Evolutionary conservation across 108 stramenopile genomes (phyloP).

Genomic region (Chaetoceros muelleri): DNA sequence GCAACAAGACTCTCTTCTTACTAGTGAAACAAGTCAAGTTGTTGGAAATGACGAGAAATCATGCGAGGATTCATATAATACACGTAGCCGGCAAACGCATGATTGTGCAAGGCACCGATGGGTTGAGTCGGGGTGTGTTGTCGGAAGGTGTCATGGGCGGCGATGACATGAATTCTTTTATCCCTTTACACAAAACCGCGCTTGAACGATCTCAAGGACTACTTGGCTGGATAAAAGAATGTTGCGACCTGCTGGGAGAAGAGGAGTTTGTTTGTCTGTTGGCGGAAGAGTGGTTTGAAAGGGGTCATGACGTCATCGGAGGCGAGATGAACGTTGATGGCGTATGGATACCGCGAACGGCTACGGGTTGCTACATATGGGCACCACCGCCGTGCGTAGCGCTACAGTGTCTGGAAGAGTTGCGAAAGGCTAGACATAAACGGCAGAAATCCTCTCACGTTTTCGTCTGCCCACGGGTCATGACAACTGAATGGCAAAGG

Average conservation of each 20-base stretch:
- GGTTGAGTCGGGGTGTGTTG: constrained; percentile 14
- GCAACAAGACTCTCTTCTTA: background rate
- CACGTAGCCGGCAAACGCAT: constrained; percentile 11
- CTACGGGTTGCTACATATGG: too few relatives aligned
- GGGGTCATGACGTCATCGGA: too few relatives aligned
- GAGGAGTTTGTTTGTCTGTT: too few relatives aligned
- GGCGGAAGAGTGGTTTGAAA: too few relatives aligned
- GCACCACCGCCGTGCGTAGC: constrained; percentile 5
- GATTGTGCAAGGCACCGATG: constrained; percentile 16
- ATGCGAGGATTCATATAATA: constrained; percentile 2
- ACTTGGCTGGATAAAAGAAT: too few relatives aligned
- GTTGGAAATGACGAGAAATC: background rate
- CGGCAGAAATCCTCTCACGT: constrained; percentile 4
- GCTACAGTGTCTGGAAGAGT: constrained; percentile 2
- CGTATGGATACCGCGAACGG: too few relatives aligned
- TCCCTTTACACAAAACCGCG: too few relatives aligned
- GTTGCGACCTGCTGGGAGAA: too few relatives aligned
- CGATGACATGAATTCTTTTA: too few relatives aligned
- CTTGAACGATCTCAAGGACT: too few relatives aligned
- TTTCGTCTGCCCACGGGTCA: constrained; percentile 5
- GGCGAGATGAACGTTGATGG: too few relatives aligned
- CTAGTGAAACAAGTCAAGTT: constrained; percentile 4
- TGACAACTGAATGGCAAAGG: constrained; percentile 1
- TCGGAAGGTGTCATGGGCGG: too few relatives aligned
- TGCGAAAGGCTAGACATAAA: constrained; percentile 2